Evolutionary conservation across 2,329 filamentous ascomycete species (phyloP), one percentile per base, ranked within the genome.

Genomic region (Chrysoporthe deuterocubensis): DNA sequence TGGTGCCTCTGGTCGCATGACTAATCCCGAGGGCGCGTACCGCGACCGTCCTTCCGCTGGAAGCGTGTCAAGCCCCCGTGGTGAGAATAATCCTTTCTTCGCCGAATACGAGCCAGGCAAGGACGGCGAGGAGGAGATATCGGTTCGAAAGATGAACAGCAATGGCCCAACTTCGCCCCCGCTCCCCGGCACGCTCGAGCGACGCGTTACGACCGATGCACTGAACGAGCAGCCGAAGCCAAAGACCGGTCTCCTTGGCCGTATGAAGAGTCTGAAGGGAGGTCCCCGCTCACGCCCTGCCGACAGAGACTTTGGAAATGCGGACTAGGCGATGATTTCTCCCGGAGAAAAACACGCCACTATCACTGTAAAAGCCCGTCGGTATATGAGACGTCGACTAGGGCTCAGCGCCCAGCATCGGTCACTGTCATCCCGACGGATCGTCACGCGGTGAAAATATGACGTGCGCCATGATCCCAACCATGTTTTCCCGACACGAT

Each of bases 191-290:
- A 76, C 77, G 1, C 79, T 93, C 7, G 90, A 93, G 79, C 85
- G 91, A 72, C 86, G 90, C 72, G 78, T 84, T 2, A 93, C 91
- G 4, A 81, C 84, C 18, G 90, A 92, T 71, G 83, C 80, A 13
- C 76, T 78, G 42, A 74, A 76, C 61, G 81, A 82, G 67, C 74
- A 74, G 78, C 71, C 76, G 77, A 72, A 77, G 80, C 72, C 82
- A 60, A 80, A 82, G 57, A 86, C 86, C 59, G 91, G 92, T 1
- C 90, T 96, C 70, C 77, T 96, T 70, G 92, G 87, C 64, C 87
- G 93, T 65, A 92, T 96, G 81, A 94, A 92, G 85, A 93, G 90
- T 78, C 81, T 96, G 79, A 94, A 93, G 82, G 90, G 90, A 62
- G 88, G 88, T 43, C 85, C 68, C 34, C 68, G 68, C 40, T 69